Percentiles rank a stretch among this genome's conserved stretches.
Conservation (phyloP, 306 rosid genomes). For the Vigna hirtella region DNA sequence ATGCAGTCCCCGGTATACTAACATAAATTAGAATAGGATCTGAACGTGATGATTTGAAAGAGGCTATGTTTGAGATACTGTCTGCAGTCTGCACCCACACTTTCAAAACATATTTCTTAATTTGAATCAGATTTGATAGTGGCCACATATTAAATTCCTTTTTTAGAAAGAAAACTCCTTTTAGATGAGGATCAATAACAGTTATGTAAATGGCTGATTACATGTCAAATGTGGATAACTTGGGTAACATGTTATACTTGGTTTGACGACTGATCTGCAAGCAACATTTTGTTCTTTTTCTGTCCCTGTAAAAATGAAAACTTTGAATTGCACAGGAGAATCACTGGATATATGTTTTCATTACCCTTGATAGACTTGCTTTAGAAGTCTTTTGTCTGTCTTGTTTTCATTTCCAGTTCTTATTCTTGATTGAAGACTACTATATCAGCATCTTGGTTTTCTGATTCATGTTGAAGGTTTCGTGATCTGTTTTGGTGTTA, state of each 20-base stretch:
- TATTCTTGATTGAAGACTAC: background rate
- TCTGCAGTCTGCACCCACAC: background rate
- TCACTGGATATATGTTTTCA: constrained; percentile 16
- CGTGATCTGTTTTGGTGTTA: constrained; percentile 14
- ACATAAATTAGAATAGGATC: constrained; percentile 19
- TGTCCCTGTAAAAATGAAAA: background rate
- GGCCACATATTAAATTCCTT: constrained; percentile 3
- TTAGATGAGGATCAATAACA: background rate
- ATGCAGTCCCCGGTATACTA: background rate
- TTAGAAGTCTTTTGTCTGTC: constrained; percentile 18
- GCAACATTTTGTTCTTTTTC: background rate
- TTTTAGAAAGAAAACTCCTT: background rate
- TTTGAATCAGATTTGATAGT: constrained; percentile 10
- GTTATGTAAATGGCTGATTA: constrained; percentile 16
- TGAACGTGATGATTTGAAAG: background rate
- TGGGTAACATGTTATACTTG: constrained; percentile 9
- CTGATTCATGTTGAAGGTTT: constrained; percentile 28
- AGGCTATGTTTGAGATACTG: constrained; percentile 19
- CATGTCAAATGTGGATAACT: constrained; percentile 20
- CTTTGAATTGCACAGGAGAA: constrained; percentile 14
- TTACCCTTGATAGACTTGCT: constrained; percentile 11
- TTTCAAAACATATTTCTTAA: constrained; percentile 12
- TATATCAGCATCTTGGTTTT: background rate
- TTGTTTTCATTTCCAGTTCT: constrained; percentile 2
- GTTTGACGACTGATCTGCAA: constrained; percentile 10